Evolutionary conservation across 805 yeast species (phyloP).

Genomic region (Candida montana): DNA sequence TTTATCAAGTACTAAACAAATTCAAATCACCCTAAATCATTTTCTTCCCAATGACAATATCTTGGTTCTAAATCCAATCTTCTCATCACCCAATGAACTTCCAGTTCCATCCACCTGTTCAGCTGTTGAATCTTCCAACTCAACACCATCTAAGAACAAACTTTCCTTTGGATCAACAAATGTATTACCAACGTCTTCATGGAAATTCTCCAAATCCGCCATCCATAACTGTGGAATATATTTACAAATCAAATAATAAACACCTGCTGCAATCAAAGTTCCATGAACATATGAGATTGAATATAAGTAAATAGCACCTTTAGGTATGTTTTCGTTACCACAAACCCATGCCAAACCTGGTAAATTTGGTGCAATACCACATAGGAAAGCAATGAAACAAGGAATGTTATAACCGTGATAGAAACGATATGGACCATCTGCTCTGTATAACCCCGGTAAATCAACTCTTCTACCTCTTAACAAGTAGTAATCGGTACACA

Average conservation of each 20-base stretch:
- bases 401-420: constrained; percentile 74
- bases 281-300: constrained; percentile 49
- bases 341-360: constrained; percentile 45
- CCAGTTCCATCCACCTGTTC: too few relatives aligned
- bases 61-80: not conserved
- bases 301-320: constrained; percentile 68
- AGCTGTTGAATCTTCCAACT: constrained; percentile 9
- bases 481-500: constrained; percentile 50
- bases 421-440: constrained; percentile 43
- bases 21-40: not conserved
- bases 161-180: constrained; percentile 12
- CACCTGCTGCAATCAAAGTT: constrained; percentile 42
- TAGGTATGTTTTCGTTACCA: constrained; percentile 57
- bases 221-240: constrained; percentile 35
- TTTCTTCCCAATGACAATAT: not conserved
- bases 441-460: constrained; percentile 56
- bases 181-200: constrained; percentile 19
- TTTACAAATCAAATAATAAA: constrained; percentile 43
- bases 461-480: constrained; percentile 64
- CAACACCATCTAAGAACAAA: constrained; percentile 14
- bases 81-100: not conserved
- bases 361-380: constrained; percentile 34
- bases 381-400: constrained; percentile 59
- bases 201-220: constrained; percentile 19
- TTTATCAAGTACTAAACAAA: not conserved